Evolutionary conservation across 2,329 filamentous ascomycete species (phyloP).

Genomic region (Aspergillus amoenus): DNA sequence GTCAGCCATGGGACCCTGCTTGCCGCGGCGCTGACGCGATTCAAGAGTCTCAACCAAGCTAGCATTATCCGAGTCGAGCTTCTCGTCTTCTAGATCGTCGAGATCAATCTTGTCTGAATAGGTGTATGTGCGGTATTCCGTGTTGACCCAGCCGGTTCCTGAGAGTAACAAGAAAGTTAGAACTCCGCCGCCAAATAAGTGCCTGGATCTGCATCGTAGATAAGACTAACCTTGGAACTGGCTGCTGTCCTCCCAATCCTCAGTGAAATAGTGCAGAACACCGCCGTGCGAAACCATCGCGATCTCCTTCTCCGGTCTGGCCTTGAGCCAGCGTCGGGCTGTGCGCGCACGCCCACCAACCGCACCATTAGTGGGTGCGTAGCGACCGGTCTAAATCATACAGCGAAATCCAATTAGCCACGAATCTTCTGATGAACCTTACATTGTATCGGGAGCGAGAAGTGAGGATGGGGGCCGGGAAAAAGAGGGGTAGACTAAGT

Average conservation of each 20-base stretch:
- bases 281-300: constrained; percentile 80
- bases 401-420: not conserved
- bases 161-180: not conserved
- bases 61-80: constrained; percentile 41
- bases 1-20: constrained; percentile 30
- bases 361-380: constrained; percentile 48
- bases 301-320: constrained; percentile 62
- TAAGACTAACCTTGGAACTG: constrained; percentile 43
- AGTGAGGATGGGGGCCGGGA: no score
- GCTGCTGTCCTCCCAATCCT: constrained; percentile 69
- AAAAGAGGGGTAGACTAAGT: not conserved
- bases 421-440: not conserved
- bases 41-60: constrained; percentile 42
- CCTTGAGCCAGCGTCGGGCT: constrained; percentile 59
- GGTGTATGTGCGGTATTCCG: constrained; percentile 67
- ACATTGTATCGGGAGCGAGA: no score
- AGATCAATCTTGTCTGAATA: constrained; percentile 57
- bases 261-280: constrained; percentile 79
- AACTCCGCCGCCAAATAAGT: no score
- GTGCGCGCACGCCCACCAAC: constrained; percentile 62
- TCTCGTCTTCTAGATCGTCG: constrained; percentile 44
- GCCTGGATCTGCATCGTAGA: not conserved
- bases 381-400: constrained; percentile 38
- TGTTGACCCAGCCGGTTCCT: constrained; percentile 74
- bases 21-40: constrained; percentile 43